These are phyloP conservation scores for Hypocreales sp. DNA, from an alignment of 2,329 filamentous ascomycete species.

Conservation along the genomic window DNA sequence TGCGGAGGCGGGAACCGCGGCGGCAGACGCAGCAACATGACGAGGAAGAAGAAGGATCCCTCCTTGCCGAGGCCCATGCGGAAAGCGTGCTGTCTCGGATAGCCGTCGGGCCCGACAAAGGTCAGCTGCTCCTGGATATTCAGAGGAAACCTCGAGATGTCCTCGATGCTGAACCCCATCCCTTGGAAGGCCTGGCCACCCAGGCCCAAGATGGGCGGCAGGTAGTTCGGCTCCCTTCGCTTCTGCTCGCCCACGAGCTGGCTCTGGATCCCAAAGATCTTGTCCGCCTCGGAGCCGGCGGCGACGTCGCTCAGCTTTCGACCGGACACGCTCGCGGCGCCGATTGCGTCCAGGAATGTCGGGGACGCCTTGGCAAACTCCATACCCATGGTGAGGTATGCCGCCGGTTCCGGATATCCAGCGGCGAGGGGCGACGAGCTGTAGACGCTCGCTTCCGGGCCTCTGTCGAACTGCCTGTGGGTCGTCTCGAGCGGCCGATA, in stretches of 20 bases:
- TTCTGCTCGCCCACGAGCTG: conserved; percentile 41
- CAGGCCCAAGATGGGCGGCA: conserved; percentile 45
- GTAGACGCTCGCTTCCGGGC: conserved; percentile 35
- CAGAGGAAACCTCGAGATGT: conserved; percentile 33
- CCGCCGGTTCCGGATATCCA: conserved; percentile 30
- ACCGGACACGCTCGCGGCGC: conserved; percentile 28
- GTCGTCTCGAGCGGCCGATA: conserved; percentile 39
- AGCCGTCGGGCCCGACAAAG: conserved; percentile 36
- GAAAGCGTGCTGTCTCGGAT: conserved; percentile 30
- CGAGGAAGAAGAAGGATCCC: conserved; percentile 47
- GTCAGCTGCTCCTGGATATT: conserved; percentile 39
- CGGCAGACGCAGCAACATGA: conserved; percentile 27
- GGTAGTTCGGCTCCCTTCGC: conserved; percentile 43
- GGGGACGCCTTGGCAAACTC: conserved; percentile 41
- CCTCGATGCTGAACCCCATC: conserved; percentile 37
- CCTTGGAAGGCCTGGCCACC: conserved; percentile 38
- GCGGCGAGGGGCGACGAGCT: conserved; percentile 25
- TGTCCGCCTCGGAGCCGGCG: conserved; percentile 33
- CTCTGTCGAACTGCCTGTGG: conserved; percentile 35
- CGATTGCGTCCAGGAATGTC: conserved; percentile 39
- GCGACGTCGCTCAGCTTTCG: conserved; percentile 40
- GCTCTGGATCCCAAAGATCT: conserved; percentile 31
- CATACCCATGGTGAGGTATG: conserved; percentile 42
- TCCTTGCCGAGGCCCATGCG: conserved; percentile 43
- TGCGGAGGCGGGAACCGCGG: conserved; percentile 24